phyloP scores from a whole-genome alignment of 805 yeast genomes.

The Metschnikowia santaceciliae region DNA sequence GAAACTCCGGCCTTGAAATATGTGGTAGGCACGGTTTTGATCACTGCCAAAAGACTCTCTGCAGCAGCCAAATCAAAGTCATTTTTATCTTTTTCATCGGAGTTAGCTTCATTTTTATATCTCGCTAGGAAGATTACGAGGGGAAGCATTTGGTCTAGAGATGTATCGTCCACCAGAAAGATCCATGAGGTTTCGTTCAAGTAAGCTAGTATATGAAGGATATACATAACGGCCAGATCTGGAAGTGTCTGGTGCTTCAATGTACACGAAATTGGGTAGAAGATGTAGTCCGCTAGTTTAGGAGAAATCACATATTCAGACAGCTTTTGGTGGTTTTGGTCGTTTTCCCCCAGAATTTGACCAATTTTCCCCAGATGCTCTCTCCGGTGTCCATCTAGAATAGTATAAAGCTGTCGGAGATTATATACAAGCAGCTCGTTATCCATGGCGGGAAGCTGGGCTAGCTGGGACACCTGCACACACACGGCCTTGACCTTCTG shows the following conservation, averaged over 20 bases:
- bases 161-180: constrained; percentile 16
- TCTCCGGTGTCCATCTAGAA: constrained; percentile 16
- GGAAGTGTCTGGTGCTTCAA: constrained; percentile 26
- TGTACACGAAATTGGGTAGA: constrained; percentile 35
- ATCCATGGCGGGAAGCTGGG: constrained; percentile 14
- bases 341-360: no score
- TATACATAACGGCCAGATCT: constrained; percentile 18
- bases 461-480: constrained; percentile 24
- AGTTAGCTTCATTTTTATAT: not conserved
- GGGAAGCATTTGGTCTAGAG: constrained; percentile 36
- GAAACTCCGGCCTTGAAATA: constrained; percentile 15
- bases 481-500: constrained; percentile 28
- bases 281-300: constrained; percentile 39
- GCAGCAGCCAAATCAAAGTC: constrained; percentile 18
- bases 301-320: constrained; percentile 23
- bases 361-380: not conserved
- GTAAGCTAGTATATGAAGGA: constrained; percentile 28
- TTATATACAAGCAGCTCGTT: constrained; percentile 8
- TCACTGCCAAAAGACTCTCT: constrained; percentile 14
- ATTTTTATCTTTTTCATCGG: not conserved
- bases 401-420: constrained; percentile 9
- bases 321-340: no score
- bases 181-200: constrained; percentile 31
- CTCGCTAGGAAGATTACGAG: constrained; percentile 25
- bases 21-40: constrained; percentile 18